A percentile compares a stretch with the other conserved stretches of the same genome.
phyloP scores from a whole-genome alignment of 176 grass and related monocot species.

The Avena sativa region DNA sequence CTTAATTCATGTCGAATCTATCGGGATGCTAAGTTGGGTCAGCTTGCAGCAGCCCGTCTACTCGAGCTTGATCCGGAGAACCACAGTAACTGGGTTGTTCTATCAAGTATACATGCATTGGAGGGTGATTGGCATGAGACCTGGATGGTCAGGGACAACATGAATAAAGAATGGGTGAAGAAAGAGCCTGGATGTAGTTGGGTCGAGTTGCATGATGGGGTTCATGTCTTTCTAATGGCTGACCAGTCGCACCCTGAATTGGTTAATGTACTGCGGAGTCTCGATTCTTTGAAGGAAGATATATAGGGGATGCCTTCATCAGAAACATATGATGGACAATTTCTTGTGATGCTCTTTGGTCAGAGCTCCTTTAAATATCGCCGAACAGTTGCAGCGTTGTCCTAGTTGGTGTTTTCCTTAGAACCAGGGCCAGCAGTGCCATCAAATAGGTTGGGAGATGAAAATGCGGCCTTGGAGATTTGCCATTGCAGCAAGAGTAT shows the following conservation, averaged over 20 bases:
- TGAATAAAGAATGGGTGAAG: constrained; percentile 55
- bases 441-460: neutral
- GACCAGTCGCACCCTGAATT: constrained; percentile 56
- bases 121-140: constrained; percentile 54
- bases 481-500: neutral
- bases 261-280: constrained; percentile 40
- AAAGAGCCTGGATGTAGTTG: constrained; percentile 81
- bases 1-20: constrained; percentile 59
- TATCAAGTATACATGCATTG: constrained; percentile 60
- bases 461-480: neutral
- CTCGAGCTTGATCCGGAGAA: constrained; percentile 58
- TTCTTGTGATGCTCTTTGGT: constrained; percentile 4
- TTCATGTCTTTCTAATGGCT: constrained; percentile 60
- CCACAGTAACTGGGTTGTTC: constrained; percentile 66
- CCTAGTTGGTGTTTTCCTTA: neutral
- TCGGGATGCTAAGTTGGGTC: constrained; percentile 47
- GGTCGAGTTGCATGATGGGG: constrained; percentile 60
- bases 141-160: constrained; percentile 54
- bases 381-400: neutral
- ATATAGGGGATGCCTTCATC: neutral
- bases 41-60: constrained; percentile 47
- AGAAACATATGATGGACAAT: neutral
- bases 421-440: neutral
- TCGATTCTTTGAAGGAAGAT: constrained; percentile 54
- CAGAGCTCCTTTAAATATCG: neutral